phyloP scores from a whole-genome alignment of 345 rosid genomes.

The Sisymbrium irio region DNA sequence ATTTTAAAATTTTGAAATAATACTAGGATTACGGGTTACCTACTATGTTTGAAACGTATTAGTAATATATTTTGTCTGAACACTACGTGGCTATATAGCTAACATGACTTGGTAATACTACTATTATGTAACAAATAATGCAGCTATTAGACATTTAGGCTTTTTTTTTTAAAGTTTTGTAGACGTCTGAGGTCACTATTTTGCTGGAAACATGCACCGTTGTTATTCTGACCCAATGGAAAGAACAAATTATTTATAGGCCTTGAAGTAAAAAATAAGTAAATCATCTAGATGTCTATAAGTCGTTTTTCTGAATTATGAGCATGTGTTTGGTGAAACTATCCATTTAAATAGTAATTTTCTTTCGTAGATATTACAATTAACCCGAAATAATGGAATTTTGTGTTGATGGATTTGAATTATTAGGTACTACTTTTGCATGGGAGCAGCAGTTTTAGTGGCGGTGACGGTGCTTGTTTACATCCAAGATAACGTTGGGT shows the following conservation, averaged over 20 bases:
- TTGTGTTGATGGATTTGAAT: conserved; percentile 1
- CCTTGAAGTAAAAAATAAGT: not conserved
- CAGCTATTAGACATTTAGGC: not conserved
- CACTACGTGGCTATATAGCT: not conserved
- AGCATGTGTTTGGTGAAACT: not conserved
- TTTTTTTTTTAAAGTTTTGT: not conserved
- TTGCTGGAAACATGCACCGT: not conserved
- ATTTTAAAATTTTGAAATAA: not conserved
- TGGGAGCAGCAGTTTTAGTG: conserved; percentile 66
- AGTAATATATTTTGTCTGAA: not conserved
- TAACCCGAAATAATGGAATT: not conserved
- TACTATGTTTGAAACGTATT: conserved; percentile 9
- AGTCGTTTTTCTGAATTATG: not conserved
- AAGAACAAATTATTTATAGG: not conserved
- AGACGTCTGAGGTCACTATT: not conserved
- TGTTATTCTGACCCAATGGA: not conserved
- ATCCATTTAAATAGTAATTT: not conserved
- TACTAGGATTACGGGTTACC: conserved; percentile 23
- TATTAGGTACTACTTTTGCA: conserved; percentile 61
- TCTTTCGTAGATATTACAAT: not conserved
- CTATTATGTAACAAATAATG: not conserved
- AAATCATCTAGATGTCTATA: not conserved
- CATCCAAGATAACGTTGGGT: conserved; percentile 78
- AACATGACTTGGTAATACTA: not conserved
- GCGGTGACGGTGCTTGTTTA: conserved; percentile 80